Base-by-base conservation (phyloP, 495 filamentous ascomycete genomes). In the Clavariopsis aquatica region DNA sequence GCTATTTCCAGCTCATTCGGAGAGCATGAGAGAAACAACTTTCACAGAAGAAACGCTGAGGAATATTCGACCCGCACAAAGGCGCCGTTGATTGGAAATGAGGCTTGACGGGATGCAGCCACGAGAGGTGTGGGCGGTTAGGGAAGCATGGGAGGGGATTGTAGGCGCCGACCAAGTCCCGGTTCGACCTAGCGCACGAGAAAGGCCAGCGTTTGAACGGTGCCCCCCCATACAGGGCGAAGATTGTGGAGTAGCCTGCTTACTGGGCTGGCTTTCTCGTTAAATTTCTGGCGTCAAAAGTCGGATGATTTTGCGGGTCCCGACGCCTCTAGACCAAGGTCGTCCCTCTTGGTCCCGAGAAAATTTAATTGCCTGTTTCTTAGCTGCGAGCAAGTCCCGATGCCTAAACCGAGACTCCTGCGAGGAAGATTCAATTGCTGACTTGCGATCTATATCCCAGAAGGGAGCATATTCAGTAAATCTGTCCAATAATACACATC, bases 1-100 rank as follows among this genome's bases (percentile, higher is more conserved):
- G 52, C 59, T 67, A 62, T 67, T 67, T 67, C 49, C 28, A 58
- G 52, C 46, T 19, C 41, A n/a, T 28, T 22, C 1, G 20, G 34
- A 47, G 41, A 49, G 26, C 5, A 63, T 27, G 43, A 36, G 28
- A n/a, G 20, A 19, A 43, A 46, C 24, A 46, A 38, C 0, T 23
- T 20, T 1, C n/a, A 19, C 27, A 20, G 15, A 56, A 36, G 15
- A 31, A 34, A 41, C 1, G 26, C 19, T 5, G 34, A 34, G 1
- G 24, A 24, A 43, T 24, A 28, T 61, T 61, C 17, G 54, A 29
- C 22, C 26, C 8, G 34, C 52, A 27, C 26, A 27, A 43, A 34
- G 7, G 28, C 12, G 36, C 24, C 28, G 9, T 28, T 43, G 61
- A 36, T 54, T 20, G 29, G 19, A 8, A 22, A 51, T 20, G 54